Evolutionary conservation across 805 yeast genomes (phyloP), one percentile per base, ranked within the genome.

Genomic region (Sungouiella blattae): DNA sequence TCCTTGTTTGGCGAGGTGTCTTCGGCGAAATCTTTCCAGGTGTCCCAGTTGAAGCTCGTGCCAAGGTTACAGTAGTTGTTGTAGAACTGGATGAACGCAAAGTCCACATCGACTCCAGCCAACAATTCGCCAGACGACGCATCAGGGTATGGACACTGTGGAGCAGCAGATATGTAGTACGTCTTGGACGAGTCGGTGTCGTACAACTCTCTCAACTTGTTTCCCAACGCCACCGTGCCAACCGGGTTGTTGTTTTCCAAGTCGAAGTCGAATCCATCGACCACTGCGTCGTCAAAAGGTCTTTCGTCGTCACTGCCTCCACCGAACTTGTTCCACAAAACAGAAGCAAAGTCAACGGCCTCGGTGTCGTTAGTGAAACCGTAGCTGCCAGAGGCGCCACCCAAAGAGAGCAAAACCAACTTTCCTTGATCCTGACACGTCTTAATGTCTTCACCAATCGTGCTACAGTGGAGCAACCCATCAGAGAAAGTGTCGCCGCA

Each of bases 111-210:
- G 8, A 86, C 78, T 60, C 72, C 31, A 76, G 40, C 39, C 41
- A 64, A 49, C 18, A 60, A 33, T n/a, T 53, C 54, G 11, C 64
- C 62, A 17, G 57, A 57, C n/a, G 62, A 57, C n/a, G 54, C 80
- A 64, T 88, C 96, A 13, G 96, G 95, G 57, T 80, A 83, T 17
- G 78, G 82, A 66, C 96, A 89, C 65, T 87, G 96, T 14, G 96
- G 96, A 43, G 96, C 91, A 46, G 95, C 95, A 35, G 94, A 78
- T 29, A 87, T 64, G 57, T 81, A 85, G 64, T 80, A 85, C 18
- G 61, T 49, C 60, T 80, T 83, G 30, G 83, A 61, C 4, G 43
- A 29, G 26, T 39, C 34, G 3, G 28, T 16, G 9, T 24, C 28
- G 25, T 36, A 25, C 13, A 37, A 17, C 8, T 12, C n/a, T 32